Conservation (phyloP, 495 filamentous ascomycete genomes). For the Paragyromitra xinjiangensis region DNA sequence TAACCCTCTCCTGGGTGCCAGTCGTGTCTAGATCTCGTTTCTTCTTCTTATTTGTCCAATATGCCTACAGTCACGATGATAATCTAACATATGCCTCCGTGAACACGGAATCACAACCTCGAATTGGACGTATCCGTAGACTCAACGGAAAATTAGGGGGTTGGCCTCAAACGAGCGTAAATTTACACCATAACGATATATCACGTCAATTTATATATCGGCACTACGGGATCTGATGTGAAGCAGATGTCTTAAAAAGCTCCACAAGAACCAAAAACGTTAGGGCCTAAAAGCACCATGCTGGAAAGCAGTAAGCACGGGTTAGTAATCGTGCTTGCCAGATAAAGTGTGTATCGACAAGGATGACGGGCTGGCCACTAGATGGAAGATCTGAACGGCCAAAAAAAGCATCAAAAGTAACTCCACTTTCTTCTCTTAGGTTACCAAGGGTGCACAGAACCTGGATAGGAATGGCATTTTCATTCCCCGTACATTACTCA, state of each 20-base stretch:
- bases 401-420: conserved; percentile 23
- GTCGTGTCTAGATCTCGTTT: conserved; percentile 41
- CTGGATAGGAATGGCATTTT: conserved; percentile 32
- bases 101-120: conserved; percentile 48
- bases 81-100: conserved; percentile 39
- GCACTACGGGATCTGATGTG: conserved; percentile 34
- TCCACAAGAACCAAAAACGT: conserved; percentile 9
- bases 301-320: conserved; percentile 2
- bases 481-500: conserved; percentile 22
- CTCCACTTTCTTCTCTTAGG: conserved; percentile 20
- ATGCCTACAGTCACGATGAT: conserved; percentile 24
- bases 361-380: conserved; percentile 24
- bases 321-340: conserved; percentile 11
- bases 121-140: conserved; percentile 40
- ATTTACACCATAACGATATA: conserved; percentile 38
- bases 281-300: conserved; percentile 18
- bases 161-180: conserved; percentile 19
- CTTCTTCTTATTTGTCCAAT: conserved; percentile 32
- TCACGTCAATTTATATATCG: conserved; percentile 38
- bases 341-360: conserved; percentile 23
- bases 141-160: conserved; percentile 25
- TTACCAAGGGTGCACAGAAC: conserved; percentile 35
- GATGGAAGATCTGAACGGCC: conserved; percentile 41
- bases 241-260: conserved; percentile 33
- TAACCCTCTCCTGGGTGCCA: conserved; percentile 28